Base-by-base conservation (phyloP, 495 filamentous ascomycete genomes). In the Tuber calosporum region DNA sequence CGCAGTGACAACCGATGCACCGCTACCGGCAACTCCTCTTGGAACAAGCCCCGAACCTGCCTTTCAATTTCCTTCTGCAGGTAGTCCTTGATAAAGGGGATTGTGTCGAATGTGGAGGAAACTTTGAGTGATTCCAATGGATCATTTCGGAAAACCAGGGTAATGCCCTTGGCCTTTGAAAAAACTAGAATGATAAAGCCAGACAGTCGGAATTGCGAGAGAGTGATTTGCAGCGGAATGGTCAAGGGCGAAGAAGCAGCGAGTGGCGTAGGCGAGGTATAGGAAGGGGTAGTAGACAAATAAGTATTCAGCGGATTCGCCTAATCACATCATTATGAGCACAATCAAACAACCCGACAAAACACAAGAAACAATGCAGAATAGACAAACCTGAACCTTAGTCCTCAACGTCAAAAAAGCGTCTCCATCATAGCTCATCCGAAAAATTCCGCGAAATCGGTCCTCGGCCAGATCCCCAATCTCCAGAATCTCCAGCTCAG, bases 171-270 rank as follows among this genome's bases (percentile, higher is more conserved):
- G 82, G 97, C 94, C 79, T 91, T 93, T 11, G 93, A 97, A 83
- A 98, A 99, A 66, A 99, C 95, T 40, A 99, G 83, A 72, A 99
- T 97, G 75, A 98, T 95, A 82, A 99, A 97, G 26, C 93, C 95
- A 17, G 94, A 97, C n/a, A 99, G 85, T 82, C 94, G 92, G 82
- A 99, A 96, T 75, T 98, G 93, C 66, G 94, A 97, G 67, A 99
- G 83, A 1, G 94, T 99, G 76, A 99, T 97, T 84, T 96, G 93
- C 5, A 99, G 84, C 34, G 95, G 95, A 80, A 99, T 99, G 26
- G 95, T 99, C 74, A 99, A 88, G 41, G 94, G 91, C 62, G 93
- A 94, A 78, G 93, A 88, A 34, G 95, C 95, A 70, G 95, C 94
- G n/a, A 99, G 84, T 42, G 95, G 95, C 83, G 92, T 87, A 5